Evolutionary conservation across 2,329 filamentous ascomycete genomes (phyloP).

Genomic region (Colletotrichum kahawae): DNA sequence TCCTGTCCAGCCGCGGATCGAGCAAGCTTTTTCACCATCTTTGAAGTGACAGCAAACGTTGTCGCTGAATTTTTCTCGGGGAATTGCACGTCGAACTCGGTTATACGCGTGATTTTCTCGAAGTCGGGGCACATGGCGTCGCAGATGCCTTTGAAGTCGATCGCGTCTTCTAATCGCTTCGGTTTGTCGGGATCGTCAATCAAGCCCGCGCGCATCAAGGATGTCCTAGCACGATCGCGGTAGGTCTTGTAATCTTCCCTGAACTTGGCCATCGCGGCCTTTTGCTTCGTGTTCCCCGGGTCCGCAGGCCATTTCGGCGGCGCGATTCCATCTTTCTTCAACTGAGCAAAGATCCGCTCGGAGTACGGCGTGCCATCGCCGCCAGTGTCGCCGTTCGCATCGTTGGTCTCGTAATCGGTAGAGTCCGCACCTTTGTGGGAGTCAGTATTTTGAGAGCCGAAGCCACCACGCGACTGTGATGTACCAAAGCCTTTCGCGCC

Average conservation of each 20-base stretch:
- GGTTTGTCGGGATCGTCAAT: slow-evolving; percentile 70
- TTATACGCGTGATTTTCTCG: slow-evolving; percentile 67
- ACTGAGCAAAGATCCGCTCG: slow-evolving; percentile 54
- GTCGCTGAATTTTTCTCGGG: slow-evolving; percentile 57
- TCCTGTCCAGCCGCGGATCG: slow-evolving; percentile 73
- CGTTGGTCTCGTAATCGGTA: slow-evolving; percentile 23
- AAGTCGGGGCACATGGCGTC: slow-evolving; percentile 74
- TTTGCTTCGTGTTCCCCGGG: slow-evolving; percentile 53
- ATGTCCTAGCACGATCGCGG: slow-evolving; percentile 59
- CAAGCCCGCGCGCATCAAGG: slow-evolving; percentile 62
- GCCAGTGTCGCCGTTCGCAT: not conserved
- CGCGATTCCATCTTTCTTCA: slow-evolving; percentile 59
- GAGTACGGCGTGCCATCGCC: slow-evolving; percentile 44
- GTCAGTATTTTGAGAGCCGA: slow-evolving; percentile 7
- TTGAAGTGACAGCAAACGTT: slow-evolving; percentile 50
- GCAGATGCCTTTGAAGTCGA: slow-evolving; percentile 71
- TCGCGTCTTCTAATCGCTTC: slow-evolving; percentile 66
- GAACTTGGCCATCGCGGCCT: slow-evolving; percentile 57
- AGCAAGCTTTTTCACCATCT: slow-evolving; percentile 72
- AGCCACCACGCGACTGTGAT: slow-evolving; percentile 14
- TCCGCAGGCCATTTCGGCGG: slow-evolving; percentile 62
- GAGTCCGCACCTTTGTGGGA: not conserved
- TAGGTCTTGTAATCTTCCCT: slow-evolving; percentile 63
- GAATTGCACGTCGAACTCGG: slow-evolving; percentile 61
- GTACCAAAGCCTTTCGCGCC: slow-evolving; percentile 1